Conservation (phyloP, 352 stramenopile genomes). For the Globisporangium perplexum region DNA sequence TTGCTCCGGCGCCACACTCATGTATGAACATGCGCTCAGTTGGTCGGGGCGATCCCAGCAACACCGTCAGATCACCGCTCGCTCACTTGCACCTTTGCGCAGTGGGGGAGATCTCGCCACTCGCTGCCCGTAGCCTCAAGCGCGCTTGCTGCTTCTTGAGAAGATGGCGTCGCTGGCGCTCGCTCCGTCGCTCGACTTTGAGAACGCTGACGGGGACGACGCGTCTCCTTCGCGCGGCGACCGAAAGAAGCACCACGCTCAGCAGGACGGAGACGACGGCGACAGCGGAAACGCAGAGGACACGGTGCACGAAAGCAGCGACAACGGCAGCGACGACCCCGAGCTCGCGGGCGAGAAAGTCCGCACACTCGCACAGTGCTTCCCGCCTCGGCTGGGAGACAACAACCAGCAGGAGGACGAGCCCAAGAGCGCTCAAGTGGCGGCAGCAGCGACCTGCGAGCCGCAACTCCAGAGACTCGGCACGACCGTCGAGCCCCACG, state of each 20-base stretch:
- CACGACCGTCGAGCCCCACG: neutral
- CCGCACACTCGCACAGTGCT: neutral
- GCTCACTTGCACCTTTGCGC: neutral
- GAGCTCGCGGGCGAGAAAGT: neutral
- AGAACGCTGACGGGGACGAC: too few relatives aligned
- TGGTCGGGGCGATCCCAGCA: too few relatives aligned
- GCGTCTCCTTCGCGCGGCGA: neutral
- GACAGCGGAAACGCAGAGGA: too few relatives aligned
- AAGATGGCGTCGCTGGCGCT: constrained; percentile 1
- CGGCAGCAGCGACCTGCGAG: neutral
- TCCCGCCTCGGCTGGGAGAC: neutral
- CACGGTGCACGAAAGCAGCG: neutral
- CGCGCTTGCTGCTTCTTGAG: neutral
- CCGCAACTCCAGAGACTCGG: neutral
- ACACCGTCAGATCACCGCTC: too few relatives aligned
- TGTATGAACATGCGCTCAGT: too few relatives aligned
- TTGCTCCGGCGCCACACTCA: too few relatives aligned
- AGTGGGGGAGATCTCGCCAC: neutral
- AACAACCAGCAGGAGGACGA: constrained; percentile 9
- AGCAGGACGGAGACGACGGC: constrained; percentile 3
- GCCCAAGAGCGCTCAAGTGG: neutral
- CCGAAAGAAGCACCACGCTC: neutral
- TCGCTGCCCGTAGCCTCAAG: neutral
- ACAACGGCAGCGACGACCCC: neutral
- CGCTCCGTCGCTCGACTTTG: neutral